Percentiles rank a stretch among this genome's conserved stretches.
Evolutionary conservation across 768 basidiomycete genomes (phyloP).

Genomic region (Lactarius trivialis): DNA sequence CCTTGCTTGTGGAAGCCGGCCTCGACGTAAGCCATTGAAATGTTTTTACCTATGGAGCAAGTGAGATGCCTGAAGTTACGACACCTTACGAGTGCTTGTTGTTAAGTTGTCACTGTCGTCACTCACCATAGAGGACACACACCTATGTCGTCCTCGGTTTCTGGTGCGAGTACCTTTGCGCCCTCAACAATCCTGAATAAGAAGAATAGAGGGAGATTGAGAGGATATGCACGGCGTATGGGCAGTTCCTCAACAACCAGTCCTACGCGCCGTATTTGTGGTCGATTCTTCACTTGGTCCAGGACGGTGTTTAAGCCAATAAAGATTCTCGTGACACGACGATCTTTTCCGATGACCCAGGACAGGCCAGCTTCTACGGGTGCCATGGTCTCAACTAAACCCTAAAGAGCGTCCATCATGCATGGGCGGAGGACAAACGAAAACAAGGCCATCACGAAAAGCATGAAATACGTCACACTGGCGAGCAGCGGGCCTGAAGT

Average conservation of each 20-base stretch:
- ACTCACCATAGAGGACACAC: slow-evolving; percentile 24
- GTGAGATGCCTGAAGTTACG: slow-evolving; percentile 91
- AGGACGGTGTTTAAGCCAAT: slow-evolving; percentile 72
- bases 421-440: slow-evolving; percentile 47
- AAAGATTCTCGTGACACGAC: slow-evolving; percentile 63
- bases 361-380: slow-evolving; percentile 87
- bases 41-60: slow-evolving; percentile 83
- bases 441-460: slow-evolving; percentile 86
- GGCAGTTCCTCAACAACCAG: slow-evolving; percentile 78
- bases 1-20: slow-evolving; percentile 87
- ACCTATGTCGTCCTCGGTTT: slow-evolving; percentile 56
- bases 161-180: slow-evolving; percentile 60
- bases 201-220: not conserved
- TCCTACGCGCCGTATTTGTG: slow-evolving; percentile 69
- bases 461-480: slow-evolving; percentile 83
- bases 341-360: slow-evolving; percentile 92
- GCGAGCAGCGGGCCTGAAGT: slow-evolving; percentile 84
- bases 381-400: slow-evolving; percentile 70
- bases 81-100: slow-evolving; percentile 36
- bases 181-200: slow-evolving; percentile 44
- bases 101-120: slow-evolving; percentile 10
- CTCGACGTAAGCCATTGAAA: slow-evolving; percentile 91
- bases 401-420: not conserved
- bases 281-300: slow-evolving; percentile 74
- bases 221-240: slow-evolving; percentile 58